These are phyloP conservation scores for Fomitopsis palustris DNA, from an alignment of 1,284 basidiomycete species.

Conservation along the genomic window DNA sequence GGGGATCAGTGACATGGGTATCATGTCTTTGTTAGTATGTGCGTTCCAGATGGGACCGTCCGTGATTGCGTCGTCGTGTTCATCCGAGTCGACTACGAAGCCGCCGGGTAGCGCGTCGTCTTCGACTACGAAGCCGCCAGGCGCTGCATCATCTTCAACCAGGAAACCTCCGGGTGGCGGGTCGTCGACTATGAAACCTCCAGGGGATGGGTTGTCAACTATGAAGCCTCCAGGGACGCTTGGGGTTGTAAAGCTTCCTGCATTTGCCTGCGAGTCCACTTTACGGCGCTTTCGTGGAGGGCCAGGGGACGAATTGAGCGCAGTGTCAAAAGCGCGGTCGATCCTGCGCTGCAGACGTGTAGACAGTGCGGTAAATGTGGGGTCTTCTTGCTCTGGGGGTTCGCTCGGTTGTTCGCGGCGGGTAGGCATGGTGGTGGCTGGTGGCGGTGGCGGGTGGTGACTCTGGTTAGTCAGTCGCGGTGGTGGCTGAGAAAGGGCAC, in stretches of 20 bases:
- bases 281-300: slow-evolving; percentile 20
- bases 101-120: slow-evolving; percentile 14
- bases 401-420: slow-evolving; percentile 3
- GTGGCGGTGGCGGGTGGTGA: background rate
- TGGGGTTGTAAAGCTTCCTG: background rate
- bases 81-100: slow-evolving; percentile 11
- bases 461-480: background rate
- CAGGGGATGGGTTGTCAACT: slow-evolving; percentile 12
- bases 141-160: slow-evolving; percentile 4
- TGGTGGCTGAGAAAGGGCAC: background rate
- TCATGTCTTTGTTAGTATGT: slow-evolving; percentile 20
- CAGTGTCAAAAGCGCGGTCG: slow-evolving; percentile 26
- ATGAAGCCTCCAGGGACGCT: slow-evolving; percentile 16
- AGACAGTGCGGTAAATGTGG: slow-evolving; percentile 20
- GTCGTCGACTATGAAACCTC: slow-evolving; percentile 16
- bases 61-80: slow-evolving; percentile 11
- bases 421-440: background rate
- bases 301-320: background rate
- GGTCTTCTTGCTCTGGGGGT: slow-evolving; percentile 11
- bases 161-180: slow-evolving; percentile 14
- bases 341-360: slow-evolving; percentile 18
- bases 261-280: slow-evolving; percentile 1
- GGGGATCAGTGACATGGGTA: slow-evolving; percentile 57
- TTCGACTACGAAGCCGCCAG: slow-evolving; percentile 14
- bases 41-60: slow-evolving; percentile 5